Base-by-base conservation (phyloP, 306 rosid genomes). In the Prunus mira region DNA sequence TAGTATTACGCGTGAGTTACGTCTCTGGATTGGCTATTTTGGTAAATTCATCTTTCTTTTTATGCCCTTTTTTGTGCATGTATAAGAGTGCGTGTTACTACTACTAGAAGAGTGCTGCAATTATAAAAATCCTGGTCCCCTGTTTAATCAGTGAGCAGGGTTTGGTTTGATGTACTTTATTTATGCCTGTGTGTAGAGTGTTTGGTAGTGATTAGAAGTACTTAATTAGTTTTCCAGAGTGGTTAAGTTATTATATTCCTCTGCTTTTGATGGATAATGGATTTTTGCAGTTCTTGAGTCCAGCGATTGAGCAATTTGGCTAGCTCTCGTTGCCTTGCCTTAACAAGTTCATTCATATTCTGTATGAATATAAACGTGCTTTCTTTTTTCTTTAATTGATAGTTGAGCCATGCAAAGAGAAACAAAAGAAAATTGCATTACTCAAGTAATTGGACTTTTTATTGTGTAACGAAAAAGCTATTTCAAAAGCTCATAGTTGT, bases 101-200 rank as follows among this genome's bases (percentile, higher is more conserved):
- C 43, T 6, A 6, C 9, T 6, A 38, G 43, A 38, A 38, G 43
- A 38, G 43, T 38, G 43, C 43, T 38, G 43, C 43, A 38, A 38
- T 7, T 38, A 38, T 7, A 38, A 11, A 47, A 52, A 17, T 52
- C 8, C 19, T 18, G 13, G 34, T 60, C 0, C 52, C 17, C 62
- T 50, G 10, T 46, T 73, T 73, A 25, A 72, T 25, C 14, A 45
- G 58, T 25, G 46, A 46, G 69, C 11, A 43, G 69, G 77, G 77
- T 73, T 73, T 43, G 60, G 49, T 27, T 15, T 24, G 28, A 58
- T 73, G 72, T 67, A 67, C 27, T 18, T 54, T 56, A 56, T n/a
- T 28, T 60, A 41, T 43, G 67, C 11, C 24, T 32, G 12, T 27
- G n/a, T 62, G 9, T 6, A 28, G 57, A 18, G 43, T 60, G 67